Conservation (phyloP, 176 grass and related monocot species). For the Stipa capillata region DNA sequence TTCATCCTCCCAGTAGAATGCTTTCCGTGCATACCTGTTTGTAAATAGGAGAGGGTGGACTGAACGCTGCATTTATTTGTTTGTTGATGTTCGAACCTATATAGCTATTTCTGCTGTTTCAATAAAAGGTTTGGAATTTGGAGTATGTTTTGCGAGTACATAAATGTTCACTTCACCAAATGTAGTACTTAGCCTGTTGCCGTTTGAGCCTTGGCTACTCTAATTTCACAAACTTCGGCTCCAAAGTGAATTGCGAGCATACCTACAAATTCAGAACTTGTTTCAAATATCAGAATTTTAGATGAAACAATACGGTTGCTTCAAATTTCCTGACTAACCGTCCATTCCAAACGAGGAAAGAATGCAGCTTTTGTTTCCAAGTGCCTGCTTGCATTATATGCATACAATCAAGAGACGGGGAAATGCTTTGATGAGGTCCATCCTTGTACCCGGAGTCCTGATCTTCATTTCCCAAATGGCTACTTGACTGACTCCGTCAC, state of each 20-base stretch:
- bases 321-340: background rate
- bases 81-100: background rate
- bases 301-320: background rate
- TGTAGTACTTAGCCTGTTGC: background rate
- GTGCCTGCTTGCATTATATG: too few species aligned
- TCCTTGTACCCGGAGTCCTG: too few species aligned
- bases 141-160: background rate
- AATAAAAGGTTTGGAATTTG: too few species aligned
- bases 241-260: background rate
- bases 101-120: background rate
- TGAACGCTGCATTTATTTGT: slow-evolving; percentile 35
- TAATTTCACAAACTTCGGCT: background rate
- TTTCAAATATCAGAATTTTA: background rate
- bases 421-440: too few species aligned
- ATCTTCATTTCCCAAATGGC: too few species aligned
- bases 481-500: too few species aligned
- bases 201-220: background rate
- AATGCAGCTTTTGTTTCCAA: too few species aligned
- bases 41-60: slow-evolving; percentile 37
- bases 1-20: background rate
- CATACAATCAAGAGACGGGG: too few species aligned
- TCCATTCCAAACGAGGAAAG: background rate
- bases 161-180: too few species aligned
- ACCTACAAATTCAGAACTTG: background rate
- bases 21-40: background rate